Base-by-base conservation (phyloP, 345 rosid species). In the Nephelium lappaceum region DNA sequence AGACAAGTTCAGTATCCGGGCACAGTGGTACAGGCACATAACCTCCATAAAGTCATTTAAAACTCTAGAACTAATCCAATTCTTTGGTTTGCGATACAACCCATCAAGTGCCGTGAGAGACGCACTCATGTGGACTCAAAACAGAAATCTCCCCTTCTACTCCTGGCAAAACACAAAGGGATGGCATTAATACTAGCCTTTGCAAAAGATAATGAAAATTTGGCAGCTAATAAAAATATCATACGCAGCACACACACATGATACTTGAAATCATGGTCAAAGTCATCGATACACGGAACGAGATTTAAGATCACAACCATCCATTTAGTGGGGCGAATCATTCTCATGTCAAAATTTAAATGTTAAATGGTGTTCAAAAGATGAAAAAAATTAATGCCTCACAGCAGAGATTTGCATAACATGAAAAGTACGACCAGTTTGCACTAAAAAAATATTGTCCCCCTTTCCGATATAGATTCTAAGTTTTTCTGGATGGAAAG, bases 141-240 rank as follows among this genome's bases (percentile, higher is more conserved):
- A 71, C 3, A 21, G 1, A 43, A 47, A 66, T 8, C 16, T 6
- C 16, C 69, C 31, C 53, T 67, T 60, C 74, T 74, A 77, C 18
- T 80, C 77, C 86, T 83, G 83, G 38, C 36, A 69, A 36, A 69
- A 65, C 18, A 39, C 9, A 65, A 77, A 27, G 8, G 47, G 14
- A 47, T 16, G 16, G 23, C 55, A 73, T 83, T 27, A 77, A 49
- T 63, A 58, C 41, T 62, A 62, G 24, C 77, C 36, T 6, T 55
- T 3, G 27, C 18, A n/a, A n/a, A n/a, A n/a, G 55, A 42, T 41
- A 58, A 14, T 43, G 49, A 18, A 61, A 62, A 16, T 4, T 43
- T 74, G 41, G 39, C 45, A 64, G 43, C 69, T 23, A 1, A 61
- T 18, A 45, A 0, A n/a, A 15, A 53, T 25, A 45, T 42, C 61